phyloP scores from a whole-genome alignment of 371 early-diverging fungal genomes.

The Mucor piriformis region DNA sequence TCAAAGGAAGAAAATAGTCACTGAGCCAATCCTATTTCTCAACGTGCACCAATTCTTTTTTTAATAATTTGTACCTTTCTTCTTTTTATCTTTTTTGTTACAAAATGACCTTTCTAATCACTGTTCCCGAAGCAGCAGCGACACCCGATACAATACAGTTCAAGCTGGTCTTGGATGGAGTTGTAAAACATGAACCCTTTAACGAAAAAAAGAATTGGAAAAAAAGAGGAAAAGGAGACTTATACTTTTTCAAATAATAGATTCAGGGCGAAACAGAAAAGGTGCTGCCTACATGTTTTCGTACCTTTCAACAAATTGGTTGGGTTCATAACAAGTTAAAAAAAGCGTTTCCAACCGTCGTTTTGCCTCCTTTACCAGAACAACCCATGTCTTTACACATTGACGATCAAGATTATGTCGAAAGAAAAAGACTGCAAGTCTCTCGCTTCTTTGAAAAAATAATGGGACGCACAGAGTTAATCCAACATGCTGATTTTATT shows the following conservation, averaged over 20 bases:
- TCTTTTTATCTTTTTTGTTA: background rate
- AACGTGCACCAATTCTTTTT: no score
- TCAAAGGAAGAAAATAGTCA: no score
- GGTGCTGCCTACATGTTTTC: constrained; percentile 42
- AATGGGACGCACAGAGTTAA: constrained; percentile 43
- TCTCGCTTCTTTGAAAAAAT: constrained; percentile 56
- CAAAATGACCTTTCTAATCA: constrained; percentile 10
- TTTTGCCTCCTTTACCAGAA: constrained; percentile 63
- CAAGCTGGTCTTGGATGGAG: constrained; percentile 52
- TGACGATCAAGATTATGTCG: constrained; percentile 68
- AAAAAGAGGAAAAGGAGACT: background rate
- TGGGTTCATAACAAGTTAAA: constrained; percentile 59
- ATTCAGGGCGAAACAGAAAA: constrained; percentile 16
- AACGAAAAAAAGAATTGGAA: background rate
- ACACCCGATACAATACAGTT: constrained; percentile 65
- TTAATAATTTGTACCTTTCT: background rate
- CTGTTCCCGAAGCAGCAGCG: constrained; percentile 65
- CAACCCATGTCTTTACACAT: constrained; percentile 44
- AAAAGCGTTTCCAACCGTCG: constrained; percentile 41
- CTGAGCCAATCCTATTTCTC: no score
- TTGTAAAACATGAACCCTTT: constrained; percentile 28
- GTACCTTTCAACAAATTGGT: constrained; percentile 63
- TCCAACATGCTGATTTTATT: constrained; percentile 42
- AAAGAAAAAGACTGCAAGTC: constrained; percentile 61
- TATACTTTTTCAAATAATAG: background rate